A percentile compares a stretch with the other conserved stretches of the same genome.
Evolutionary conservation across 176 grass and related monocot genomes (phyloP).

Genomic region (Oryza rufipogon): DNA sequence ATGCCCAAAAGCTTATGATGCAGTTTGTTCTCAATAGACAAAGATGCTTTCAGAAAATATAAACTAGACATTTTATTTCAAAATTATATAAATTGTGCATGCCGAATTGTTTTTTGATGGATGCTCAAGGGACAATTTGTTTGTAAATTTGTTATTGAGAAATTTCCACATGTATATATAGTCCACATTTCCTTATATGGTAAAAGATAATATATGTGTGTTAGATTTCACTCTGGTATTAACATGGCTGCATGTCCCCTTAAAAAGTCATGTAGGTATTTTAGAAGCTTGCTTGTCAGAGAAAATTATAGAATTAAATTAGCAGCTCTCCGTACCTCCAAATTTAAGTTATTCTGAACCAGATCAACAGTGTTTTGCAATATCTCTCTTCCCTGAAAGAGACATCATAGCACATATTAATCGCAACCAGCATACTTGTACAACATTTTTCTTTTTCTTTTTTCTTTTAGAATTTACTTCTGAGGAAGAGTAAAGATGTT

Average conservation of each 20-base stretch:
- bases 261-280: constrained; percentile 19
- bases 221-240: background rate
- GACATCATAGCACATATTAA: constrained; percentile 41
- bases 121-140: background rate
- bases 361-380: constrained; percentile 94
- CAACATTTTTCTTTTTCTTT: background rate
- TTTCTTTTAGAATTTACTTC: constrained; percentile 31
- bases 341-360: constrained; percentile 94
- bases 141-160: background rate
- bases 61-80: background rate
- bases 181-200: background rate
- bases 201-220: background rate
- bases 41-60: background rate
- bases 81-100: background rate
- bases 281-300: constrained; percentile 13
- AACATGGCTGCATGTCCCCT: background rate
- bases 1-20: background rate
- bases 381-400: constrained; percentile 91
- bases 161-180: background rate
- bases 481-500: constrained; percentile 25
- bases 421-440: background rate
- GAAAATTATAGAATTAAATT: constrained; percentile 21
- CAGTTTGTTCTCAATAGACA: background rate
- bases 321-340: constrained; percentile 70
- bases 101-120: background rate